Conservation (phyloP, 768 basidiomycete genomes). For the Hypholoma fasciculare region DNA sequence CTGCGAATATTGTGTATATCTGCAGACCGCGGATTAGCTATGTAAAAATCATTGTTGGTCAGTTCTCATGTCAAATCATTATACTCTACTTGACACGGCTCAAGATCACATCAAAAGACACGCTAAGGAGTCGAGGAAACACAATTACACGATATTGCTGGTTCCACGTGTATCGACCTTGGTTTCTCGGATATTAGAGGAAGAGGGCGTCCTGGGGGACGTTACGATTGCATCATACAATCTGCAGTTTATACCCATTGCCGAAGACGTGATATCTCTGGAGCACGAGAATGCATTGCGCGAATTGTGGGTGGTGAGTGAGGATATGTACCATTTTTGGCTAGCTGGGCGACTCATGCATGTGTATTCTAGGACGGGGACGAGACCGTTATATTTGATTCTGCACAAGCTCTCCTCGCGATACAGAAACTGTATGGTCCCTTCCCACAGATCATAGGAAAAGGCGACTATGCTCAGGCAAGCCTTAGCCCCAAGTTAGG, state of each 20-base stretch:
- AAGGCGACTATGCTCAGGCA: constrained; percentile 86
- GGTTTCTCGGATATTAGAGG: constrained; percentile 84
- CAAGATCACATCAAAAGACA: constrained; percentile 92
- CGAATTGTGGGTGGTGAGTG: constrained; percentile 87
- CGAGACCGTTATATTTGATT: constrained; percentile 86
- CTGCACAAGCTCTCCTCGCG: constrained; percentile 81
- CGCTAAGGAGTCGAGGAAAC: constrained; percentile 66
- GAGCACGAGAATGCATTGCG: constrained; percentile 85
- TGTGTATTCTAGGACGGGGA: constrained; percentile 75
- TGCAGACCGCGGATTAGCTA: constrained; percentile 85
- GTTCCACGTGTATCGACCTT: constrained; percentile 88
- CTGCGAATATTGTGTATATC: constrained; percentile 90
- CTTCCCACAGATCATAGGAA: constrained; percentile 91
- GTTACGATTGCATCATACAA: constrained; percentile 85
- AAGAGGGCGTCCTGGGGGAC: constrained; percentile 98
- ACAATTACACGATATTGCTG: constrained; percentile 84
- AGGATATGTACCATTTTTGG: neutral
- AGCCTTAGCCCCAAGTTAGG: constrained; percentile 18
- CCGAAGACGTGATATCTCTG: constrained; percentile 89
- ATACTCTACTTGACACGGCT: constrained; percentile 25
- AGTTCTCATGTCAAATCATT: constrained; percentile 27
- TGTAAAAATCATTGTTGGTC: constrained; percentile 91
- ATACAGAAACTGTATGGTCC: constrained; percentile 84
- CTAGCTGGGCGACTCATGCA: constrained; percentile 11
- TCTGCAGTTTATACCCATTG: constrained; percentile 91